Evolutionary conservation across 257 asterid genomes (phyloP), one percentile per base, ranked within the genome.

Genomic region (Pogostemon cablin): DNA sequence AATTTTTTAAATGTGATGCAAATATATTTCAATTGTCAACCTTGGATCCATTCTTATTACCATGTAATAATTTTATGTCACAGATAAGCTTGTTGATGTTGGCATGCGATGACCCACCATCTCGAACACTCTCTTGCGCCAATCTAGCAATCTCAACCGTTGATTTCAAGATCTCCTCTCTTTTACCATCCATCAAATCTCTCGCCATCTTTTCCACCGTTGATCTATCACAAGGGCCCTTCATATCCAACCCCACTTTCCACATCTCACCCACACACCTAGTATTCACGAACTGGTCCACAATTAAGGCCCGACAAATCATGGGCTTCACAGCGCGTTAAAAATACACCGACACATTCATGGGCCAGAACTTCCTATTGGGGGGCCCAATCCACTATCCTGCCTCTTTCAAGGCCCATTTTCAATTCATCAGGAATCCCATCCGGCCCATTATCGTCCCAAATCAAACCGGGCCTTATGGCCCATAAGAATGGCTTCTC

Each of bases 251-350:
- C 52, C 83, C 86, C 34, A 78, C 50, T 37, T 44, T 70, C 86
- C 86, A 81, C 44, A 81, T 44, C 55, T 68, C 79, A 65, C 86
- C 54, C 63, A 65, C 83, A 42, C 80, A 83, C 76, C 85, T 75
- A 34, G 83, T 75, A 54, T 83, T 83, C 67, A 65, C 72, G 4
- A 60, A 82, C 12, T 83, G 85, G 5, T 83, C 87, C 25, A 71
- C 60, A 4, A 68, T 7, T 47, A 6, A 17, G 41, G 87, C 81
- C 78, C 82, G 70, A 58, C 82, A 77, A 38, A 82, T 71, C 87
- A 82, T 79, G 6, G 87, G 82, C 75, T 72, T 69, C 2, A 84
- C 87, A 7, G 56, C 64, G 85, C 9, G 85, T 80, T 10, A 83
- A 56, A 63, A 83, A 83, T 38, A 81, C 83, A 6, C 83, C 81